phyloP scores from a whole-genome alignment of 345 rosid species.

The Litchi chinensis region DNA sequence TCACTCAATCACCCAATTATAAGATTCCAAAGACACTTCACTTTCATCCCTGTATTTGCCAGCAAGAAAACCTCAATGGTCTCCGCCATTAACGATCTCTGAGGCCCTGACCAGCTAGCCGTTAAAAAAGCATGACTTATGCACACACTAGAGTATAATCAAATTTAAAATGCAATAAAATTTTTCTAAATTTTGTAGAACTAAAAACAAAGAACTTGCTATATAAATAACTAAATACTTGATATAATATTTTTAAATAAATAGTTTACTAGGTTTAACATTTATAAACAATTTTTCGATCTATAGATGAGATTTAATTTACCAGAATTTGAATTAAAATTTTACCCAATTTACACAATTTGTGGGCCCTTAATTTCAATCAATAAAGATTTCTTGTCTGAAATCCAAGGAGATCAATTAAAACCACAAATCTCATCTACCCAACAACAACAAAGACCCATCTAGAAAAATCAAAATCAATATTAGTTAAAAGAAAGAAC shows the following conservation, averaged over 20 bases:
- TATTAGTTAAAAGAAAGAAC: not conserved
- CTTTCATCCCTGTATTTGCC: not conserved
- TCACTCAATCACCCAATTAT: too few species aligned
- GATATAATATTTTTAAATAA: too few species aligned
- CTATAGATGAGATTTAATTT: too few species aligned
- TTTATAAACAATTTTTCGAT: too few species aligned
- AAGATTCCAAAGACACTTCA: not conserved
- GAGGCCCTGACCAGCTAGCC: not conserved
- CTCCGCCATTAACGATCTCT: not conserved
- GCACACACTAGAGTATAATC: too few species aligned
- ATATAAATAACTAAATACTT: too few species aligned
- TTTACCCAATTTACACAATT: not conserved
- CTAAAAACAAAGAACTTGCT: too few species aligned
- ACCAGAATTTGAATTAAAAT: too few species aligned
- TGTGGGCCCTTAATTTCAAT: conserved; percentile 1
- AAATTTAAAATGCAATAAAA: too few species aligned
- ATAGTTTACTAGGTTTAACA: too few species aligned
- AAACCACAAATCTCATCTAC: not conserved
- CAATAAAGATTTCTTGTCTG: conserved; percentile 6
- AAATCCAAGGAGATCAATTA: not conserved
- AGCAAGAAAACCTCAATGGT: not conserved
- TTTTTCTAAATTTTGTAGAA: too few species aligned
- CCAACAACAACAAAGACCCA: not conserved
- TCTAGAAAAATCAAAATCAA: not conserved
- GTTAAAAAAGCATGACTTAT: not conserved